A percentile compares a stretch with the other conserved stretches of the same genome.
Conservation (phyloP, 208 protist species). For the Naegleria lovaniensis region DNA sequence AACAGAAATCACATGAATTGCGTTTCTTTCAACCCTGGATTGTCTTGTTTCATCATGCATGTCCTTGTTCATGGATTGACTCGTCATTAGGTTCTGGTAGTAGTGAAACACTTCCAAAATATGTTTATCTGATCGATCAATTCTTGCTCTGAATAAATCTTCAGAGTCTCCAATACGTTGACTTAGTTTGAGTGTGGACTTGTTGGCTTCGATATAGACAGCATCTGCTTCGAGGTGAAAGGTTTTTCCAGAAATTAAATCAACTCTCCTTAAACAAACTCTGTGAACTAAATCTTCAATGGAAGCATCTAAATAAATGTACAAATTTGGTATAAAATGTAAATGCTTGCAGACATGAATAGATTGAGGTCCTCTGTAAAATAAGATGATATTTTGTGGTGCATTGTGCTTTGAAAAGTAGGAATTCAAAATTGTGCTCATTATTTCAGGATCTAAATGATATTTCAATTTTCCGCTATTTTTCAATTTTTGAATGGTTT, state of each 20-base stretch:
- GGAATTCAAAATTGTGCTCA: background rate
- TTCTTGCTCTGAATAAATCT: background rate
- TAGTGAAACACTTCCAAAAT: background rate
- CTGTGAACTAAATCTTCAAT: background rate
- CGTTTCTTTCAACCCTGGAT: too few species aligned
- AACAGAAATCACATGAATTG: too few species aligned
- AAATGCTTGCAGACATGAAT: background rate
- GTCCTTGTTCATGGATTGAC: too few species aligned
- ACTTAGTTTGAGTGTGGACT: background rate
- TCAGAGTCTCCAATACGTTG: background rate
- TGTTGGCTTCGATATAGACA: background rate
- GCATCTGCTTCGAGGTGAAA: background rate
- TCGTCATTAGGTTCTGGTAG: background rate
- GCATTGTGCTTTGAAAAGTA: background rate
- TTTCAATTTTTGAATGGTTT: background rate
- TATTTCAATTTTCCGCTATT: background rate
- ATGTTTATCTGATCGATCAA: background rate
- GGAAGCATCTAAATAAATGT: background rate
- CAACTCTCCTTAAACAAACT: background rate
- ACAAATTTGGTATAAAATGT: background rate
- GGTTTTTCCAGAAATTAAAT: background rate
- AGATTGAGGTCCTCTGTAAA: background rate
- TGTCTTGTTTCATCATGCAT: too few species aligned
- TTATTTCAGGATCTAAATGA: background rate
- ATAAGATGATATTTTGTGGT: background rate